Percentiles rank a stretch among this genome's conserved stretches.
Conservation (phyloP, 306 rosid genomes). For the Cucurbita pepo region DNA sequence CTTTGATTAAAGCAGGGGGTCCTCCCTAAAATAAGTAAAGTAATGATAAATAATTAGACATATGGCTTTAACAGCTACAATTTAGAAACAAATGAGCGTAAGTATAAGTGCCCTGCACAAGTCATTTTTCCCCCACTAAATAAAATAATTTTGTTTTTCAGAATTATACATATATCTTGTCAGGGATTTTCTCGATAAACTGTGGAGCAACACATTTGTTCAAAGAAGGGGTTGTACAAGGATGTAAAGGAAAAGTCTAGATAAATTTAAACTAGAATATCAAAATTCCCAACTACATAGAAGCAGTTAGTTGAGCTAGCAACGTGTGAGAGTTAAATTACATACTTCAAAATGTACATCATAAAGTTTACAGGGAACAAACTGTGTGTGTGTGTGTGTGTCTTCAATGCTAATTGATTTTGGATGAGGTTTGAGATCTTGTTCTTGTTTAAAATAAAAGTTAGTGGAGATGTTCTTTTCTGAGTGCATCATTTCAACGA, state of each 20-base stretch:
- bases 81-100: not conserved
- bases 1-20: constrained; percentile 64
- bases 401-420: not conserved
- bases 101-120: not conserved
- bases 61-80: not conserved
- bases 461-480: not conserved
- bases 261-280: no score
- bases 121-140: not conserved
- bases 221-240: not conserved
- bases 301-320: not conserved
- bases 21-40: constrained; percentile 39
- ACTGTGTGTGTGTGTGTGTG: no score
- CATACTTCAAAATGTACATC: not conserved
- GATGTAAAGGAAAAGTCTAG: no score
- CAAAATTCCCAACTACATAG: no score
- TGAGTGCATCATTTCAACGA: not conserved
- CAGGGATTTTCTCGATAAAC: not conserved
- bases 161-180: not conserved
- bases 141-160: not conserved
- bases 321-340: not conserved
- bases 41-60: not conserved
- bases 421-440: not conserved
- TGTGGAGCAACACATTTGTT: not conserved
- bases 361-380: not conserved
- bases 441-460: not conserved